Evolutionary conservation across 83 land plant genomes (phyloP).

Genomic region (Diphasiastrum complanatum): DNA sequence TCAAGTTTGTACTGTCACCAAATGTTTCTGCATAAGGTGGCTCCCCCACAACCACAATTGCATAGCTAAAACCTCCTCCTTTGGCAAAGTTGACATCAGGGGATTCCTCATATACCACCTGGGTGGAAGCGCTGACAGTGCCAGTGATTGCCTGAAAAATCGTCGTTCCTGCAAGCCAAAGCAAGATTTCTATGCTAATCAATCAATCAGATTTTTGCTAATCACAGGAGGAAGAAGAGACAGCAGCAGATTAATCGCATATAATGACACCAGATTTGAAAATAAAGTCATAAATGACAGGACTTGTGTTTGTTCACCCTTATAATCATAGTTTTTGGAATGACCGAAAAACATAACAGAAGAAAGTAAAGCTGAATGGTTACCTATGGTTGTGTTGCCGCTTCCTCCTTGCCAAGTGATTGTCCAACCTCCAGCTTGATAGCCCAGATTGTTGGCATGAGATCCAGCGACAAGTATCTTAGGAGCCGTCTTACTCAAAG

Average conservation of each 20-base stretch:
- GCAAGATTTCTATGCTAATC: neutral
- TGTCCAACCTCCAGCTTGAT: conserved; percentile 57
- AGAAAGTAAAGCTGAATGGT: neutral
- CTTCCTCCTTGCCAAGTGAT: conserved; percentile 45
- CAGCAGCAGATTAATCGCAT: neutral
- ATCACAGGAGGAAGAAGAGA: neutral
- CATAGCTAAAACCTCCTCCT: conserved; percentile 28
- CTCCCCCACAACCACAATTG: conserved; percentile 52
- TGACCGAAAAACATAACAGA: neutral
- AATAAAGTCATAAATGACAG: too few relatives aligned
- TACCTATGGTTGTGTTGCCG: conserved; percentile 28
- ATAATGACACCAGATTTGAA: neutral
- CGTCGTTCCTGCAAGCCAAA: conserved; percentile 1
- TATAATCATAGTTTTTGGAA: neutral
- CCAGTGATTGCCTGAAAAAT: conserved; percentile 1
- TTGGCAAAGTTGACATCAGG: conserved; percentile 5
- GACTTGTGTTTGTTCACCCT: neutral
- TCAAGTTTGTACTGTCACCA: conserved; percentile 35
- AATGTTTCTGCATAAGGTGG: conserved; percentile 35
- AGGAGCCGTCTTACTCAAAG: conserved; percentile 32
- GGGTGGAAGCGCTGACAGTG: neutral
- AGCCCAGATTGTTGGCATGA: conserved; percentile 43
- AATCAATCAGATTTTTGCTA: neutral
- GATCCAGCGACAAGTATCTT: conserved; percentile 49
- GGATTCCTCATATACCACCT: neutral